These are phyloP conservation scores for Leccinum huronense DNA, from an alignment of 1,284 basidiomycete species.

Conservation along the genomic window DNA sequence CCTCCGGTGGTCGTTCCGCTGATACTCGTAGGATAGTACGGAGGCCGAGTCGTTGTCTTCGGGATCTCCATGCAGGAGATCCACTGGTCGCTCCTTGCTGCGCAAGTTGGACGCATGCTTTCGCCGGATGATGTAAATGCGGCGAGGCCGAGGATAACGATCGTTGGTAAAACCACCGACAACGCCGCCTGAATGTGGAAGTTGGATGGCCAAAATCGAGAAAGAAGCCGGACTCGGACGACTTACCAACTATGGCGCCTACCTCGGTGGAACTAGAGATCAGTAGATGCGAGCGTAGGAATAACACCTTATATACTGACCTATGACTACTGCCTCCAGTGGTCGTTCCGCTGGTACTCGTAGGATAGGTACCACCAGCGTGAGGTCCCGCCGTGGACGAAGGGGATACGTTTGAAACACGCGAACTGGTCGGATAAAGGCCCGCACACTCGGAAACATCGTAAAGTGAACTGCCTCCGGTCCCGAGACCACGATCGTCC, in stretches of 20 bases:
- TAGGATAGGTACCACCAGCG: constrained; percentile 73
- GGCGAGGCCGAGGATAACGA: constrained; percentile 45
- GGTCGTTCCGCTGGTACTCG: constrained; percentile 40
- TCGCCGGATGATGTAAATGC: constrained; percentile 52
- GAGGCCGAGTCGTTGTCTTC: constrained; percentile 39
- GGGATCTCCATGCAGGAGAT: constrained; percentile 63
- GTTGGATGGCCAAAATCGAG: constrained; percentile 10
- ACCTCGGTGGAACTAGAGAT: constrained; percentile 42
- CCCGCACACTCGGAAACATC: constrained; percentile 47
- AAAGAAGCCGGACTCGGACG: background rate
- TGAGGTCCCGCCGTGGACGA: constrained; percentile 73
- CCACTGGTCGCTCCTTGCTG: constrained; percentile 55
- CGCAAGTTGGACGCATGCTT: constrained; percentile 37
- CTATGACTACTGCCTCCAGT: constrained; percentile 20
- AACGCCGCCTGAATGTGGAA: constrained; percentile 48
- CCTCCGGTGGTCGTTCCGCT: too few relatives aligned
- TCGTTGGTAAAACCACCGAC: constrained; percentile 56
- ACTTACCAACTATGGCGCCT: constrained; percentile 60
- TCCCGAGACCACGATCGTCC: constrained; percentile 63
- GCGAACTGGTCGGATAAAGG: constrained; percentile 46
- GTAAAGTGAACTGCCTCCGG: constrained; percentile 60
- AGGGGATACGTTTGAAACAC: constrained; percentile 59
- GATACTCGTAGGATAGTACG: too few relatives aligned
- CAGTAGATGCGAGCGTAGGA: constrained; percentile 1
- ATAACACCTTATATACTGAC: constrained; percentile 23